phyloP scores from a whole-genome alignment of 2,329 filamentous ascomycete genomes.

The Truncatella angustata region DNA sequence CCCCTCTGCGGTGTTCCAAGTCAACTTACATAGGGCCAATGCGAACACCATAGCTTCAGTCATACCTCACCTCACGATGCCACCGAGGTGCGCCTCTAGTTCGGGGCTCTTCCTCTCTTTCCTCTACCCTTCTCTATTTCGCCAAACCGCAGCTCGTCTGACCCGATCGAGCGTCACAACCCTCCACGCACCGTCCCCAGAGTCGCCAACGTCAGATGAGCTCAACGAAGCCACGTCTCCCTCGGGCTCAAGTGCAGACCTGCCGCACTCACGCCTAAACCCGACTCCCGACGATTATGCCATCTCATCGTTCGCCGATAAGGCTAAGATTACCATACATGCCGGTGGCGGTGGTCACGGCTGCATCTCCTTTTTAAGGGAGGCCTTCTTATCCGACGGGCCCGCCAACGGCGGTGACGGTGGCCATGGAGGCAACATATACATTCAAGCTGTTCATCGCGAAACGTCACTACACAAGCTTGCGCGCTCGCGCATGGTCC shows the following conservation, averaged over 20 bases:
- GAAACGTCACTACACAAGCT: constrained; percentile 94
- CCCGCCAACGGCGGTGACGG: constrained; percentile 95
- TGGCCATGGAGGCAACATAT: constrained; percentile 86
- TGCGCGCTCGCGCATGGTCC: constrained; percentile 70
- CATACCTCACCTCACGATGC: constrained; percentile 33
- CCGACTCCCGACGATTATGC: constrained; percentile 83
- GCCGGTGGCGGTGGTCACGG: constrained; percentile 85
- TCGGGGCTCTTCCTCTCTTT: constrained; percentile 43
- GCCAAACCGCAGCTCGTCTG: constrained; percentile 19
- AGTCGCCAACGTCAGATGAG: constrained; percentile 11
- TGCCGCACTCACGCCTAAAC: constrained; percentile 64
- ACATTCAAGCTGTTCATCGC: constrained; percentile 88
- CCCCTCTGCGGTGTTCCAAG: no score
- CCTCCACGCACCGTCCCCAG: constrained; percentile 19
- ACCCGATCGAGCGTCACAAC: constrained; percentile 23
- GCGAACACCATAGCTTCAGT: neutral
- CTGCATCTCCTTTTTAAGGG: constrained; percentile 90
- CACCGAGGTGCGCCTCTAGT: constrained; percentile 36
- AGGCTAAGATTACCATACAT: constrained; percentile 72
- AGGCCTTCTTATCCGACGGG: constrained; percentile 84
- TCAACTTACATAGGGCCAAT: neutral
- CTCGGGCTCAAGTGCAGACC: constrained; percentile 32
- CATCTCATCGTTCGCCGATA: constrained; percentile 80
- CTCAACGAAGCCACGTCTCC: constrained; percentile 21
- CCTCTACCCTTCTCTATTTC: constrained; percentile 48